Percentiles rank a stretch among this genome's conserved stretches.
These are phyloP conservation scores for Pholiota microspora DNA, from an alignment of 768 basidiomycete genomes.

Conservation along the genomic window DNA sequence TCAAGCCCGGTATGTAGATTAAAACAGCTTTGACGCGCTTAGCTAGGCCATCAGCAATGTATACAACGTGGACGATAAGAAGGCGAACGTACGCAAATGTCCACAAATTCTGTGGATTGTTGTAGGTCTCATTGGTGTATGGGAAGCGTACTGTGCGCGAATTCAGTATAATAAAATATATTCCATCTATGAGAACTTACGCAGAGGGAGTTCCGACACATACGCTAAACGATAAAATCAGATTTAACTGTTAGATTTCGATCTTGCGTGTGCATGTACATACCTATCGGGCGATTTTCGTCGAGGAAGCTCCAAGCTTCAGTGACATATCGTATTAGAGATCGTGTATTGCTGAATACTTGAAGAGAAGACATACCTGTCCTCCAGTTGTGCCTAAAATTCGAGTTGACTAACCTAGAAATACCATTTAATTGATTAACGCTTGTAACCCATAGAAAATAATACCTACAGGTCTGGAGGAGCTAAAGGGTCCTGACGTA, in stretches of 20 bases:
- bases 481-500: slow-evolving; percentile 36
- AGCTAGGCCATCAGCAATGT: neutral
- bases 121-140: slow-evolving; percentile 62
- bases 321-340: neutral
- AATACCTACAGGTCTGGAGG: slow-evolving; percentile 40
- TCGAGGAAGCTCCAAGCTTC: slow-evolving; percentile 44
- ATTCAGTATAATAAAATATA: neutral
- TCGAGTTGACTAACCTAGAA: slow-evolving; percentile 37
- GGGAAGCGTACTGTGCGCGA: slow-evolving; percentile 51
- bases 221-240: slow-evolving; percentile 30
- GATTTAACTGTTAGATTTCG: too few species aligned
- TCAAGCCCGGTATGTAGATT: neutral
- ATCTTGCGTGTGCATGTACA: neutral
- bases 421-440: too few species aligned
- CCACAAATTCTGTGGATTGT: slow-evolving; percentile 62
- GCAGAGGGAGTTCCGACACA: slow-evolving; percentile 36
- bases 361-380: slow-evolving; percentile 31
- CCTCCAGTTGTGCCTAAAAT: slow-evolving; percentile 51
- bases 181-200: slow-evolving; percentile 10
- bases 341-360: neutral
- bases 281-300: slow-evolving; percentile 40
- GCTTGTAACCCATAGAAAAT: neutral
- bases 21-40: neutral
- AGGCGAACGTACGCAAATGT: slow-evolving; percentile 44
- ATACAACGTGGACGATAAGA: neutral